Base-by-base conservation (phyloP, 768 basidiomycete genomes). In the Plicaturopsis crispa region DNA sequence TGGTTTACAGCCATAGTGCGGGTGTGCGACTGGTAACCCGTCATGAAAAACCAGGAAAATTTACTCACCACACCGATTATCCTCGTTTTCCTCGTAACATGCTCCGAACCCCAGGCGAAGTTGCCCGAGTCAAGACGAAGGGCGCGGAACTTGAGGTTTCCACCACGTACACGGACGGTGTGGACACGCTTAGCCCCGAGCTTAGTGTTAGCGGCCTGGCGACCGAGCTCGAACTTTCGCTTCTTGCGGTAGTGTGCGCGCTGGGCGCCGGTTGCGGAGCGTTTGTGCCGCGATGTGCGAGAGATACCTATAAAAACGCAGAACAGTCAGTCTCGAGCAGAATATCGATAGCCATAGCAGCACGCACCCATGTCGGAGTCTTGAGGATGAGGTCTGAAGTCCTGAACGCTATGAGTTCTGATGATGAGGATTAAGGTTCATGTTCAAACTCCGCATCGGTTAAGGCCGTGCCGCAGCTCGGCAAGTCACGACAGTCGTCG, bases 221-320 rank as follows among this genome's bases (percentile, higher is more conserved):
- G 91, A 61, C 94, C 96, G 56, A 97, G 82, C 77, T 99, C 96
- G 69, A 98, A 98, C 73, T 98, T 97, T 84, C 96, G 83, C 89
- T 98, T 99, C 80, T 99, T 99, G 76, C 94, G 90, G 73, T 92
- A 94, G 70, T 85, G 80, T 53, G 91, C 80, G 54, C 86, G 84
- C 67, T 91, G 86, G 43, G 86, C 89, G 56, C 89, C 94, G 35
- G 90, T 83, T 53, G 78, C 84, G 50, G 91, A 86, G 61, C 93
- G 90, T 71, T 98, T 98, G 78, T 98, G 91, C 62, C 94, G 78
- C 55, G 92, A 94, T 48, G 91, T 79, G 55, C 94, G 85, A 57
- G 94, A 87, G 63, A 98, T 97, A 90, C 93, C 93, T 91, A 52
- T 22, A 17, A 41, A 4, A 39, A 39, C 48, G 18, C 39, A 24